Percentiles rank a stretch among this genome's conserved stretches.
phyloP scores from a whole-genome alignment of 2,329 filamentous ascomycete genomes.

The Geoglossum cookeanum region DNA sequence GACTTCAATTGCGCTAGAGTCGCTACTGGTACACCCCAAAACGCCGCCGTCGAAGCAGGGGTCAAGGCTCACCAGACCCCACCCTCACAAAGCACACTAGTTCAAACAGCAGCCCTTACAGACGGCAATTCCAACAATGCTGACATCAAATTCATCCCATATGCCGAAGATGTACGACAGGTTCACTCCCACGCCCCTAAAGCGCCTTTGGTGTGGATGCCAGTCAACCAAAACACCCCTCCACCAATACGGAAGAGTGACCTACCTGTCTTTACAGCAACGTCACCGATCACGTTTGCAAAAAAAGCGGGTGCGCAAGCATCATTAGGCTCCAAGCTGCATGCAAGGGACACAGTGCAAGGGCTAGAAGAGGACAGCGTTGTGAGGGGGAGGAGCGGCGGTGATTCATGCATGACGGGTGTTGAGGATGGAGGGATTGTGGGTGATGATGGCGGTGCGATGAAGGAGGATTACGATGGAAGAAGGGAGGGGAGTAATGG shows the following conservation, averaged over 20 bases:
- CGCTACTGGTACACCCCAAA: not conserved
- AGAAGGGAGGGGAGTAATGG: constrained; percentile 5
- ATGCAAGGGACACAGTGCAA: not conserved
- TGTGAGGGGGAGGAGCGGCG: not conserved
- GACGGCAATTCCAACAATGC: not conserved
- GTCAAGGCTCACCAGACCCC: not conserved
- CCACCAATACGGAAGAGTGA: constrained; percentile 19
- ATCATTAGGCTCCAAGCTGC: not conserved
- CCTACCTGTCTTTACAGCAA: constrained; percentile 30
- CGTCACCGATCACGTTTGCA: constrained; percentile 24
- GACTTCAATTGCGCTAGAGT: not conserved
- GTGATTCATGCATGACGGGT: not conserved
- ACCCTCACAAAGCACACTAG: not conserved
- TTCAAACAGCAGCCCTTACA: not conserved
- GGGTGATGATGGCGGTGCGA: not conserved
- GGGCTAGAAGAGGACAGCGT: not conserved
- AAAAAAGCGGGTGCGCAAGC: not conserved
- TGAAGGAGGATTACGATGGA: constrained; percentile 3
- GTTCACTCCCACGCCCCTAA: not conserved
- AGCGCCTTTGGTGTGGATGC: not conserved
- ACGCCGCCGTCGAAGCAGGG: not conserved
- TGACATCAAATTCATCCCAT: constrained; percentile 1
- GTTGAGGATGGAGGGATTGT: not conserved
- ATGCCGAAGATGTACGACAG: not conserved
- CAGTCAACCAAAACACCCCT: constrained; percentile 1